Evolutionary conservation across 2,329 filamentous ascomycete species (phyloP), one percentile per base, ranked within the genome.

Genomic region (Lecanicillium sp.): DNA sequence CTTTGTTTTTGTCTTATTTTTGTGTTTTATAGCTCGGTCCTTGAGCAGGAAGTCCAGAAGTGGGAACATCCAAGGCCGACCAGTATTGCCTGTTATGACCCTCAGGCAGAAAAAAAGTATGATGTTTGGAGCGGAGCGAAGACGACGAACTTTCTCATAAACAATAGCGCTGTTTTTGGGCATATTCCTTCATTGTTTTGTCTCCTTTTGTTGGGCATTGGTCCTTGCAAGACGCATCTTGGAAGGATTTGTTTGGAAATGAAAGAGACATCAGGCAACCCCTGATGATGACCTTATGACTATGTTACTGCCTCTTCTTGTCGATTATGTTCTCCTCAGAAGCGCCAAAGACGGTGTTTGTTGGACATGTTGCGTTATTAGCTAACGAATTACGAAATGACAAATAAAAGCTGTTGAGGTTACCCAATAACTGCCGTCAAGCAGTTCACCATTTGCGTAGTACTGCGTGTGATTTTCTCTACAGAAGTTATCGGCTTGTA

Each of bases 301-400:
- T 45, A 44, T 49, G 47, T 49, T 47, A 49, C 49, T 42, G 43
- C 46, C 43, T 48, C 38, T 43, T 33, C 15, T 38, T 39, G 43
- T 49, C 41, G 39, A 42, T 48, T 46, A 51, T 47, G 28, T 46
- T 49, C 46, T 46, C 18, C 18, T 15, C 17, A 42, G 22, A 11
- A 25, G 22, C 50, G 49, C 49, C 45, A 46, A 51, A 56, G 51
- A 55, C 40, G 48, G 51, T 56, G 50, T 56, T 48, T 57, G 20
- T 49, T 58, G 53, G 53, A 55, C 49, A 50, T 52, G 53, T 54
- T 57, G 52, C 49, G 54, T 57, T 55, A 51, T 47, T 58, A 58
- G 56, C 54, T 62, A 56, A 62, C 59, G 59, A 62, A 40, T 61
- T 57, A 62, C 53, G 58, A 61, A 54, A 41, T 57, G 59, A 56